These are phyloP conservation scores for Phytophthora idaei DNA, from an alignment of 352 stramenopile species.

Conservation along the genomic window DNA sequence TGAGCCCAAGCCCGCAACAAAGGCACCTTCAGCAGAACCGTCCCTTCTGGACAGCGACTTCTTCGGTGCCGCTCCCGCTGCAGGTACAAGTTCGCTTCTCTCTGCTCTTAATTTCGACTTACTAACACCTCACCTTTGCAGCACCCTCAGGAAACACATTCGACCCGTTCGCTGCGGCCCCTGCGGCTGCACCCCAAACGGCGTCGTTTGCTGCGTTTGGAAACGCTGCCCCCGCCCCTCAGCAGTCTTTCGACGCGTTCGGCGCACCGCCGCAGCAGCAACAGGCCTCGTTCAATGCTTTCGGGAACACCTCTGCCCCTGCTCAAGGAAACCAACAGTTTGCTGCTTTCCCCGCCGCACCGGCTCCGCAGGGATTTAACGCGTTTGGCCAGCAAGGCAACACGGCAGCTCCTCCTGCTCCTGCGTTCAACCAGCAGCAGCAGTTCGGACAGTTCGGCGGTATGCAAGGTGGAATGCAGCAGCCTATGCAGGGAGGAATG, in stretches of 20 bases:
- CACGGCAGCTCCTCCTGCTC: constrained; percentile 34
- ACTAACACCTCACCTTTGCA: constrained; percentile 16
- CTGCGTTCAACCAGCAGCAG: constrained; percentile 59
- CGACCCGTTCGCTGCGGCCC: constrained; percentile 67
- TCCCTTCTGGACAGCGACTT: constrained; percentile 84
- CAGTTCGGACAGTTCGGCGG: constrained; percentile 53
- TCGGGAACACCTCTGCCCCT: constrained; percentile 43
- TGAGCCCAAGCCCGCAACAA: constrained; percentile 43
- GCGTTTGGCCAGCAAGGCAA: constrained; percentile 53
- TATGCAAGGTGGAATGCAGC: constrained; percentile 52
- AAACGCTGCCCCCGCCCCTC: constrained; percentile 32
- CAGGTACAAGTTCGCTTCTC: constrained; percentile 31
- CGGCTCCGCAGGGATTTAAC: constrained; percentile 52
- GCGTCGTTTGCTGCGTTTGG: constrained; percentile 50
- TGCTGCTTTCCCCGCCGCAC: constrained; percentile 43
- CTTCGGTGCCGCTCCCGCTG: constrained; percentile 52
- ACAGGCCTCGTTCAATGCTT: constrained; percentile 66
- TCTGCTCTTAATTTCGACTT: constrained; percentile 1
- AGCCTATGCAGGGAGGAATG: constrained; percentile 43
- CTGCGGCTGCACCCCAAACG: constrained; percentile 27
- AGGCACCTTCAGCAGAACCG: constrained; percentile 63
- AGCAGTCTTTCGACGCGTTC: constrained; percentile 71
- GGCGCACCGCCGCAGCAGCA: constrained; percentile 42
- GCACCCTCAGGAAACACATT: constrained; percentile 50
- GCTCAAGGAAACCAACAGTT: constrained; percentile 47